Percentiles rank a stretch among this genome's conserved stretches.
phyloP scores from a whole-genome alignment of 148 eudicot species.

The Chenopodium berlandieri region DNA sequence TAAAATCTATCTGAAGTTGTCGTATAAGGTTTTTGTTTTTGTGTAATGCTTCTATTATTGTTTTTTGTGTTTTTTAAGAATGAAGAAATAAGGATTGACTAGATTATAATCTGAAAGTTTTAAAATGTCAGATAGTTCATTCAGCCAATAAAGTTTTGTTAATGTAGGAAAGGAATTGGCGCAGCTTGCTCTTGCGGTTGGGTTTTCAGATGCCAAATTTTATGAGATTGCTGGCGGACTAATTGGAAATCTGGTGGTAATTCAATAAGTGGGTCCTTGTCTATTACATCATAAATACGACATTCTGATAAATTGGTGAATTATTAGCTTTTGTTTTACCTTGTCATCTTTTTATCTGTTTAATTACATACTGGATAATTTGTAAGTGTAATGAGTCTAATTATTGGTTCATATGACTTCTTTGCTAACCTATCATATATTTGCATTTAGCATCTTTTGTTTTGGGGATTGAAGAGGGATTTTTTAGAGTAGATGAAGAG shows the following conservation, averaged over 20 bases:
- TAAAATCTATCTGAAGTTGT: background rate
- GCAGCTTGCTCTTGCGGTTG: conserved; percentile 62
- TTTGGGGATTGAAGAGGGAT: background rate
- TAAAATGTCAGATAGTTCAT: background rate
- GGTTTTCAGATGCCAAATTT: conserved; percentile 66
- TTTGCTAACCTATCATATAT: background rate
- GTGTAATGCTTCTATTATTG: background rate
- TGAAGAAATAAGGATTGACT: background rate
- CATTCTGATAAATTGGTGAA: background rate
- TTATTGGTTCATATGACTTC: background rate
- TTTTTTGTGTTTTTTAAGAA: background rate
- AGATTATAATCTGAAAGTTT: background rate
- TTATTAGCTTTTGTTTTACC: background rate
- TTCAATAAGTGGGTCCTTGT: conserved; percentile 32
- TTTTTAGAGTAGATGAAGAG: too few species aligned
- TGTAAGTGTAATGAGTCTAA: conserved; percentile 2
- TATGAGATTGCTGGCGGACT: conserved; percentile 76
- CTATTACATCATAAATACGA: conserved; percentile 23
- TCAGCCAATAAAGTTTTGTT: conserved; percentile 2
- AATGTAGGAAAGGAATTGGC: conserved; percentile 73
- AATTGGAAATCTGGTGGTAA: conserved; percentile 84
- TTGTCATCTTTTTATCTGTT: background rate
- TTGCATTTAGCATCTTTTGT: background rate
- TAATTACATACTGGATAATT: background rate
- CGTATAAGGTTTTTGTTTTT: background rate